Base-by-base conservation (phyloP, 2,329 filamentous ascomycete genomes). In the Periconia sp. region DNA sequence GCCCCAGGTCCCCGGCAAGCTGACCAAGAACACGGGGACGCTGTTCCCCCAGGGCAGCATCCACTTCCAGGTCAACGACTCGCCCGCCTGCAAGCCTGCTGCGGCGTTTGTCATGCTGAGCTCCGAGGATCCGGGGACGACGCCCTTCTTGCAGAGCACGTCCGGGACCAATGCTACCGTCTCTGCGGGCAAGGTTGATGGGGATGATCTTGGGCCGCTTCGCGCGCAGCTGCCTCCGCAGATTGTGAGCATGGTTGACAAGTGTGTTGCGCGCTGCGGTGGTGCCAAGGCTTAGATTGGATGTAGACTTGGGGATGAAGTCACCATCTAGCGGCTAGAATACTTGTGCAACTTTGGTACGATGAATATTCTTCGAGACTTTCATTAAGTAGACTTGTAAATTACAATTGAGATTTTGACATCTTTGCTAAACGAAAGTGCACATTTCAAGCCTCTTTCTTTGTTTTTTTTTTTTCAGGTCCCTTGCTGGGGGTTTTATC, bases 51-150 rank as follows among this genome's bases (percentile, higher is more conserved):
- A 60, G 49, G 72, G 71, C 16, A 56, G 53, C 22, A 66, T 74
- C n/a, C 72, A 75, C 51, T 73, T 60, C 49, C 68, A 74, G 42
- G 68, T 73, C 59, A 74, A 75, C 52, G 52, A 63, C 17, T 28
- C 13, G 3, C 25, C 43, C 12, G 61, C 65, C 18, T 75, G 72
- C 52, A 62, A 68, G 44, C 61, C 63, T 3, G 70, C 71, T 1
- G 63, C 68, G 4, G 71, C 72, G 36, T 61, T 71, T 21, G 64
- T 69, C 22, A 23, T 25, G 15, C 21, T 42, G 8, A 31, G 21
- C 26, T 28, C 18, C 16, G 43, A 47, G 18, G 35, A 47, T 19
- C 31, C 43, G 4, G 43, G 43, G 8, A 31, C 26, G 5, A 47
- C 38, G 11, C 21, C 33, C 4, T 13, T 42, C 4, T 24, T 47